Conservation (phyloP, 768 basidiomycete genomes). For the Amanita inopinata region DNA sequence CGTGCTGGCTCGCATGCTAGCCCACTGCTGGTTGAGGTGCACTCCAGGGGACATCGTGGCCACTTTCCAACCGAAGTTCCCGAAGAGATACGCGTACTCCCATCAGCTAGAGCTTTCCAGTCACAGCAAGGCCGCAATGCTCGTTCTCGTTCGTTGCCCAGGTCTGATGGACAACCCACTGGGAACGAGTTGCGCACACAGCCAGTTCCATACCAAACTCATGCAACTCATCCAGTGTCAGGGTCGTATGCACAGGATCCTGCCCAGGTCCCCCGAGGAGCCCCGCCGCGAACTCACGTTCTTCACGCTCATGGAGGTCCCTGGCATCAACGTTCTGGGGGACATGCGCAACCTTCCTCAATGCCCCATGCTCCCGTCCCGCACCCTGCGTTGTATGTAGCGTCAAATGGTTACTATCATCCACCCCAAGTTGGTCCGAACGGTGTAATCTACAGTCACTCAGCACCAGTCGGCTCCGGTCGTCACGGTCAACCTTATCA, state of each 20-base stretch:
- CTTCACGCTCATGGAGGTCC: no score
- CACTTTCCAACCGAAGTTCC: slow-evolving; percentile 26
- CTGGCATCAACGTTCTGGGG: slow-evolving; percentile 20
- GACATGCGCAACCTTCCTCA: background rate
- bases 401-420: slow-evolving; percentile 50
- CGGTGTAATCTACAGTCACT: slow-evolving; percentile 61
- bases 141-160: slow-evolving; percentile 39
- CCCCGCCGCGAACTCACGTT: slow-evolving; percentile 12
- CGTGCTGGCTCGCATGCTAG: slow-evolving; percentile 29
- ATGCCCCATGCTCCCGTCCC: background rate
- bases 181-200: slow-evolving; percentile 10
- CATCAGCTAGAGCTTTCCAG: slow-evolving; percentile 33
- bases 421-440: slow-evolving; percentile 43
- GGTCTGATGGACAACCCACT: slow-evolving; percentile 20
- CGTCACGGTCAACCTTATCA: slow-evolving; percentile 21
- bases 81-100: slow-evolving; percentile 56
- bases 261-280: background rate
- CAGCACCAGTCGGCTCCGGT: slow-evolving; percentile 38
- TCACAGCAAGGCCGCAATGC: no score
- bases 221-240: slow-evolving; percentile 12
- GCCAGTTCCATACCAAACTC: slow-evolving; percentile 21
- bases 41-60: slow-evolving; percentile 17
- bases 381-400: slow-evolving; percentile 33
- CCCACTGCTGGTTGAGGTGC: slow-evolving; percentile 20
- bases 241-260: slow-evolving; percentile 10